Evolutionary conservation across 2,329 filamentous ascomycete species (phyloP).

Genomic region (Pseudogymnoascus sp.): DNA sequence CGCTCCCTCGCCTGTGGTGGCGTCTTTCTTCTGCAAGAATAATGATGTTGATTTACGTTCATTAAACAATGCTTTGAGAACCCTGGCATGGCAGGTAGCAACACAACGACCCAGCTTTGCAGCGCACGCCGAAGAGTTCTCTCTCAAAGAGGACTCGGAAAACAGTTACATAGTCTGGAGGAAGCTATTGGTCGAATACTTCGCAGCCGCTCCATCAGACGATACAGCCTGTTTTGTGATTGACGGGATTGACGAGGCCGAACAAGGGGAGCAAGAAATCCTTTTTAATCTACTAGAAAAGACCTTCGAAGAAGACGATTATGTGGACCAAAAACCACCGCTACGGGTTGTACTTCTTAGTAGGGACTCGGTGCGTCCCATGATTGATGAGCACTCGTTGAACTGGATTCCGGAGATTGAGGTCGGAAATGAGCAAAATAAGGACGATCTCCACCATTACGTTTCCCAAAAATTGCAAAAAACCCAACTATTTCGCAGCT

Average conservation of each 20-base stretch:
- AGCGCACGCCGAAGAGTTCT: not conserved
- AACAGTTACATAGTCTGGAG: not conserved
- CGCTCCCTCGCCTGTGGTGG: not conserved
- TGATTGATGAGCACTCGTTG: constrained; percentile 5
- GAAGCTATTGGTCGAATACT: not conserved
- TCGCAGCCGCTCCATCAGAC: not conserved
- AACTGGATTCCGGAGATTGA: constrained; percentile 6
- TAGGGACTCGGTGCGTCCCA: not conserved
- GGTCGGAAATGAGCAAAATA: not conserved
- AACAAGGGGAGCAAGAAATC: not conserved
- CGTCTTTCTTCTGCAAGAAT: constrained; percentile 8
- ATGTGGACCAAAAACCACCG: not conserved
- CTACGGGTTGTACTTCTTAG: not conserved
- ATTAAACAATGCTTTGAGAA: constrained; percentile 3
- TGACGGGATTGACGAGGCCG: not conserved
- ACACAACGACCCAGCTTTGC: not conserved
- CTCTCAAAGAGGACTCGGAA: not conserved
- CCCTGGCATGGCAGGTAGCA: constrained; percentile 4
- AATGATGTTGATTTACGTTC: constrained; percentile 9
- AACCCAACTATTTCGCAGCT: not conserved
- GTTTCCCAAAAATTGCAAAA: constrained; percentile 4
- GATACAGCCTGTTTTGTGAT: not conserved
- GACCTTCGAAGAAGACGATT: not conserved
- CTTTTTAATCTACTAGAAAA: not conserved
- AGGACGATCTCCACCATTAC: not conserved